Conservation (phyloP, 176 grass and related monocot species). For the Secale cereale region DNA sequence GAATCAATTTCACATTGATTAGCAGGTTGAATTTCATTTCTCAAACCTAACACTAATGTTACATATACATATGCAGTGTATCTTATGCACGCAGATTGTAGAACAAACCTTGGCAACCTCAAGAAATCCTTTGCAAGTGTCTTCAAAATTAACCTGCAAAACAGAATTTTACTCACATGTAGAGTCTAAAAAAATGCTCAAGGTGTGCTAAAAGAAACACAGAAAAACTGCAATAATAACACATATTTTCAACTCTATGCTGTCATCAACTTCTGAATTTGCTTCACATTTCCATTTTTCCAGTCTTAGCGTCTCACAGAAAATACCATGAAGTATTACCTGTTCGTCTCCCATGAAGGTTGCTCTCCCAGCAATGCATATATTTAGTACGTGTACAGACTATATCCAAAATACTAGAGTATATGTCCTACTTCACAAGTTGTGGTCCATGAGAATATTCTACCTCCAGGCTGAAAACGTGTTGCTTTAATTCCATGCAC, state of each 20-base stretch:
- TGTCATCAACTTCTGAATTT: background rate
- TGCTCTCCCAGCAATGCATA: background rate
- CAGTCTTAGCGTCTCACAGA: background rate
- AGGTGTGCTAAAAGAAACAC: background rate
- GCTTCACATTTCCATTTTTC: background rate
- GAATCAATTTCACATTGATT: constrained; percentile 7
- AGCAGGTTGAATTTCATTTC: constrained; percentile 7
- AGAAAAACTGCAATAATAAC: constrained; percentile 4
- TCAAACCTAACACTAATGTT: constrained; percentile 21
- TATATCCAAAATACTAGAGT: constrained; percentile 8
- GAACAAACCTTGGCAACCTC: constrained; percentile 97
- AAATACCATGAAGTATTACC: constrained; percentile 10
- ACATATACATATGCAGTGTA: constrained; percentile 15
- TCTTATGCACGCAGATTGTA: constrained; percentile 31
- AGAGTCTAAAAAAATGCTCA: constrained; percentile 18
- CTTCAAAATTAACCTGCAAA: constrained; percentile 99
- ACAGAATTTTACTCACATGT: constrained; percentile 10
- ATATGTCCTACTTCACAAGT: background rate
- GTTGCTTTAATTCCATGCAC: background rate
- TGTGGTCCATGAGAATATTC: constrained; percentile 1
- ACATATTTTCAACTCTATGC: constrained; percentile 20
- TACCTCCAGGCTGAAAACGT: background rate
- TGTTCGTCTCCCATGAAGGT: constrained; percentile 2
- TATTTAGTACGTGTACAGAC: background rate
- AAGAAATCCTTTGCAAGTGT: constrained; percentile 99